These are phyloP conservation scores for Vigna radiata DNA, from an alignment of 306 rosid genomes.

Conservation along the genomic window DNA sequence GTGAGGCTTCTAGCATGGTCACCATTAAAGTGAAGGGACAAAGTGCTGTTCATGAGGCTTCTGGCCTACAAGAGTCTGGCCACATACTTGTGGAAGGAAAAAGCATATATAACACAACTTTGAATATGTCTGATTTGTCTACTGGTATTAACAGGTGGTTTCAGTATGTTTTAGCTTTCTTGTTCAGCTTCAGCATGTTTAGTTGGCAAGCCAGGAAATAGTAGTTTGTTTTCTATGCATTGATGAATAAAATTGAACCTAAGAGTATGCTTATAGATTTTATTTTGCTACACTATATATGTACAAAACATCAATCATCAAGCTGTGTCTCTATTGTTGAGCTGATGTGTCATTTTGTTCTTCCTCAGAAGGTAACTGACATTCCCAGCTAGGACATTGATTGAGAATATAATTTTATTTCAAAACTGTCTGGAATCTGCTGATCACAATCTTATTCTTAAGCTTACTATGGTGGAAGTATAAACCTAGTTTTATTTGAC, in stretches of 20 bases:
- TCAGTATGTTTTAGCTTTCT: slow-evolving; percentile 32
- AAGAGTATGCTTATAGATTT: slow-evolving; percentile 31
- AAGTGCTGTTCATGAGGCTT: slow-evolving; percentile 89
- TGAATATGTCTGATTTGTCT: slow-evolving; percentile 91
- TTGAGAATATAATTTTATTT: slow-evolving; percentile 38
- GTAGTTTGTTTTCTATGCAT: slow-evolving; percentile 18
- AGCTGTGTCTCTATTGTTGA: slow-evolving; percentile 11
- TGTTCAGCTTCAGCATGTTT: slow-evolving; percentile 31
- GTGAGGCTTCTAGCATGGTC: slow-evolving; percentile 81
- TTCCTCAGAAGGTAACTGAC: slow-evolving; percentile 17
- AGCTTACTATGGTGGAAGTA: not conserved
- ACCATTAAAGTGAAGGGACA: slow-evolving; percentile 94
- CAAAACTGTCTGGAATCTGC: not conserved
- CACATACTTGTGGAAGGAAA: slow-evolving; percentile 93
- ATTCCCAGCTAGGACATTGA: slow-evolving; percentile 18
- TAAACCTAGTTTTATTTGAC: not conserved
- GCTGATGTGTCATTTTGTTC: slow-evolving; percentile 19
- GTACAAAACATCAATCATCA: slow-evolving; percentile 28
- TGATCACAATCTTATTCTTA: slow-evolving; percentile 3
- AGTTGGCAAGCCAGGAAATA: slow-evolving; percentile 7
- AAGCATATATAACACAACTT: slow-evolving; percentile 87
- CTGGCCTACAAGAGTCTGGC: slow-evolving; percentile 89
- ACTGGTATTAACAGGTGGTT: slow-evolving; percentile 85
- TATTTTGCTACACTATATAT: slow-evolving; percentile 13
- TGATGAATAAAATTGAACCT: slow-evolving; percentile 32